phyloP scores from a whole-genome alignment of 768 basidiomycete genomes.

The Tephrocybe rancida region DNA sequence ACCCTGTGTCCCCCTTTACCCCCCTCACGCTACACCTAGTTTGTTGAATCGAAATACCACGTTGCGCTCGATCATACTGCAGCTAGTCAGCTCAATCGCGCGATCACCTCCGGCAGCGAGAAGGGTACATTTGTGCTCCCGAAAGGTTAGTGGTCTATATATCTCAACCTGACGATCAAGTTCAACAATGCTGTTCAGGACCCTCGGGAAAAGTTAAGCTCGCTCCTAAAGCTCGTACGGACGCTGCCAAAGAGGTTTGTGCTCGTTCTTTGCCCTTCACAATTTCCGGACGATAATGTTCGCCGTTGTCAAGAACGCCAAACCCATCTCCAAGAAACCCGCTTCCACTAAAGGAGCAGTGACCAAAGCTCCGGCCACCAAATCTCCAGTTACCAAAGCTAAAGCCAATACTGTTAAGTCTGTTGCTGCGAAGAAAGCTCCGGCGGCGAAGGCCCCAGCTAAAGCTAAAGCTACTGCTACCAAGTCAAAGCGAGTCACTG shows the following conservation, averaged over 20 bases:
- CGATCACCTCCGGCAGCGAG: constrained; percentile 62
- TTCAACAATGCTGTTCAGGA: constrained; percentile 22
- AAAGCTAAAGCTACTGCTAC: constrained; percentile 31
- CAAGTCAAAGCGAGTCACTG: constrained; percentile 25
- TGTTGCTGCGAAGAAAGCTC: constrained; percentile 18
- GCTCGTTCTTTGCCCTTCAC: not conserved
- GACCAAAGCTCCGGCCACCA: constrained; percentile 33
- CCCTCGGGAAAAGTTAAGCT: constrained; percentile 40
- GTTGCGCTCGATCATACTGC: constrained; percentile 75
- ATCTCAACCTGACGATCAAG: constrained; percentile 3
- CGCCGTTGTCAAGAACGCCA: constrained; percentile 34
- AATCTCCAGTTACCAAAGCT: constrained; percentile 21
- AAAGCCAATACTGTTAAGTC: constrained; percentile 25
- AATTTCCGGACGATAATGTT: constrained; percentile 8
- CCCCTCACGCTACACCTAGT: constrained; percentile 40
- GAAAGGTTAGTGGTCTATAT: constrained; percentile 37
- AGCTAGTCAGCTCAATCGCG: constrained; percentile 76
- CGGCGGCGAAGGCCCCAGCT: constrained; percentile 16
- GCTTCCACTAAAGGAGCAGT: constrained; percentile 22
- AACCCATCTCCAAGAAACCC: constrained; percentile 45
- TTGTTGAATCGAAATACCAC: constrained; percentile 83
- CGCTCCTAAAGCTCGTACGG: constrained; percentile 61
- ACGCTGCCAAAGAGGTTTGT: constrained; percentile 54
- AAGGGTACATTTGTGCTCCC: constrained; percentile 52
- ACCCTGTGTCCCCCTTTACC: constrained; percentile 11